Percentiles rank a stretch among this genome's conserved stretches.
Evolutionary conservation across 1,139 yeast species (phyloP).

Genomic region (Magnusiomyces magnusii): DNA sequence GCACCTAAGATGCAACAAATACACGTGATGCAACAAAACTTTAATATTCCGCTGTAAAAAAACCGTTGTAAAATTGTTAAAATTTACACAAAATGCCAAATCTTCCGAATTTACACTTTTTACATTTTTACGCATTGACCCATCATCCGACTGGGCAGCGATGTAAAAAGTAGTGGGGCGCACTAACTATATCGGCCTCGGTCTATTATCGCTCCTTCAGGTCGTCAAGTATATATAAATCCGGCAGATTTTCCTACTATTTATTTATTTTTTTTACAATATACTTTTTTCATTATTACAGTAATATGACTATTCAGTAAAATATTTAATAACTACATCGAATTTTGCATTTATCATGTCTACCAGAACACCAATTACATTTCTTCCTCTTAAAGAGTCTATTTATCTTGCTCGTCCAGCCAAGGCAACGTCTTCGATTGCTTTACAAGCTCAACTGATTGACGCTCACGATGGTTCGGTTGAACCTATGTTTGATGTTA

Average conservation of each 20-base stretch:
- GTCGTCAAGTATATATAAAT: too few species aligned
- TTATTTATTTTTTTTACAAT: not conserved
- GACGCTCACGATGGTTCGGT: not conserved
- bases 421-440: not conserved
- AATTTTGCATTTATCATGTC: not conserved
- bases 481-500: slow-evolving; percentile 4
- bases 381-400: not conserved
- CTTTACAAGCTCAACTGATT: not conserved
- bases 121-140: not conserved
- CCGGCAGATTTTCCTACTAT: not conserved
- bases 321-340: not conserved
- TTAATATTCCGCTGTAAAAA: not conserved
- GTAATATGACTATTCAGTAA: not conserved
- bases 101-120: not conserved
- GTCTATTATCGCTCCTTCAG: too few species aligned
- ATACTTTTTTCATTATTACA: not conserved
- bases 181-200: too few species aligned
- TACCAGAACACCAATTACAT: not conserved
- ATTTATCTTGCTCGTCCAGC: slow-evolving; percentile 3
- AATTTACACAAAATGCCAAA: not conserved
- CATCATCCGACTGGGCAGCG: too few species aligned
- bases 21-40: not conserved
- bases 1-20: too few species aligned
- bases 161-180: too few species aligned
- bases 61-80: not conserved